Base-by-base conservation (phyloP, 2,329 filamentous ascomycete genomes). In the Aspergillus neoniger region DNA sequence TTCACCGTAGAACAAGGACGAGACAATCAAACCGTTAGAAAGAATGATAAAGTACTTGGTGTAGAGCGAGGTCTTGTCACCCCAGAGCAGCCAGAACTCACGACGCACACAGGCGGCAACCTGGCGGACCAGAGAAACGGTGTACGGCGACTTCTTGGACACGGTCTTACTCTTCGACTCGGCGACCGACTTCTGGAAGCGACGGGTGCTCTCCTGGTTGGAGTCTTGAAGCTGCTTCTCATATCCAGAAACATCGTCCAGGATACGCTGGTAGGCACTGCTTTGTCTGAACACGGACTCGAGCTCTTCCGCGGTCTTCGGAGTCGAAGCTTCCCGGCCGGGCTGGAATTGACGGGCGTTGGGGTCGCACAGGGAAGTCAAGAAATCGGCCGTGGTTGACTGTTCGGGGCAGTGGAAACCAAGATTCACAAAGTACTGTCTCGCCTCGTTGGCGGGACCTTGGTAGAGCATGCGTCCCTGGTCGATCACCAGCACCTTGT, bases 11-110 rank as follows among this genome's bases (percentile, higher is more conserved):
- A 95, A 95, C 17, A 95, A 81, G 2, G 88, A 91, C 1, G 90
- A 89, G 57, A 93, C 88, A 63, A 96, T 91, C 9, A 96, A 81
- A 58, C 77, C 85, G 72, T 91, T 91, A 59, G 88, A 84, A 59
- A 94, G 76, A 68, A 92, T 90, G 71, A 92, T 91, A 75, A 92
- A 90, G 61, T 90, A 83, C 66, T 94, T 95, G 43, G 90, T 94
- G 73, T 87, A 88, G 1, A 95, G 81, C 0, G 90, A 89, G 0
- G 87, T 87, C 61, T 83, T 88, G 75, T 96, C 90, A 41, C 91
- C 91, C 71, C 85, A 84, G 28, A 92, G 85, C 30, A 96, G 83
- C 88, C 90, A 92, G 61, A 91, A 88, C 74, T 95, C 90, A 44
- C 91, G 85, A 65, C 86, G 82, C 0, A 88, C 89, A 55, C 78